Conservation (phyloP, 257 asterid genomes). For the Solanum clarkiae region DNA sequence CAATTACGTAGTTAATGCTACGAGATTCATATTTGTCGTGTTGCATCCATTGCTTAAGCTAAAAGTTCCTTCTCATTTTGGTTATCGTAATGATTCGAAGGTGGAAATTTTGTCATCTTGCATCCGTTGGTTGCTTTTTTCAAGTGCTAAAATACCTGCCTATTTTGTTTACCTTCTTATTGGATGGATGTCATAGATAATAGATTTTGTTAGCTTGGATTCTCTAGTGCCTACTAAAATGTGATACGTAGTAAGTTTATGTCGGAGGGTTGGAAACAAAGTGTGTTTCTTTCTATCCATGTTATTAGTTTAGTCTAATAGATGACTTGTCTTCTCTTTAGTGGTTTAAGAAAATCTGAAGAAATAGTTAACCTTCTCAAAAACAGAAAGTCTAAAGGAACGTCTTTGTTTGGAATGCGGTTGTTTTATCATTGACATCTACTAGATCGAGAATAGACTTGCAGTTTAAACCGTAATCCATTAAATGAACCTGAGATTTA, state of each 20-base stretch:
- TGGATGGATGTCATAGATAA: not conserved
- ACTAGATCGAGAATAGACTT: not conserved
- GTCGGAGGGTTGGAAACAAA: not conserved
- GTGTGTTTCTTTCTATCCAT: not conserved
- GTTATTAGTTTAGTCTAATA: not conserved
- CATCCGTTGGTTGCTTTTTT: not conserved
- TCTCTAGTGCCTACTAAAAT: not conserved
- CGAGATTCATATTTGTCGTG: not conserved
- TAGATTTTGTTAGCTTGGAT: not conserved
- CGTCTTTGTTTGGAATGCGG: not conserved
- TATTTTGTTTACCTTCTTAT: not conserved
- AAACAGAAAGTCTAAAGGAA: not conserved
- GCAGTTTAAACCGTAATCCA: not conserved
- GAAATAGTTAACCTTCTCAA: too few relatives aligned
- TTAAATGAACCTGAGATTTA: not conserved
- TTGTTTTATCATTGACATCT: not conserved
- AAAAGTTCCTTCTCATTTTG: not conserved
- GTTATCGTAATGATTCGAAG: not conserved
- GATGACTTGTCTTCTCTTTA: not conserved
- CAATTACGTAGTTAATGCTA: not conserved
- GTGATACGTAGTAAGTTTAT: not conserved
- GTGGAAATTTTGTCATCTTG: not conserved
- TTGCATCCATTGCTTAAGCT: not conserved
- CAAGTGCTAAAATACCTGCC: not conserved
- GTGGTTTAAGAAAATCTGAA: not conserved